These are phyloP conservation scores for Lasiosphaeria miniovina DNA, from an alignment of 495 filamentous ascomycete genomes.

Conservation along the genomic window DNA sequence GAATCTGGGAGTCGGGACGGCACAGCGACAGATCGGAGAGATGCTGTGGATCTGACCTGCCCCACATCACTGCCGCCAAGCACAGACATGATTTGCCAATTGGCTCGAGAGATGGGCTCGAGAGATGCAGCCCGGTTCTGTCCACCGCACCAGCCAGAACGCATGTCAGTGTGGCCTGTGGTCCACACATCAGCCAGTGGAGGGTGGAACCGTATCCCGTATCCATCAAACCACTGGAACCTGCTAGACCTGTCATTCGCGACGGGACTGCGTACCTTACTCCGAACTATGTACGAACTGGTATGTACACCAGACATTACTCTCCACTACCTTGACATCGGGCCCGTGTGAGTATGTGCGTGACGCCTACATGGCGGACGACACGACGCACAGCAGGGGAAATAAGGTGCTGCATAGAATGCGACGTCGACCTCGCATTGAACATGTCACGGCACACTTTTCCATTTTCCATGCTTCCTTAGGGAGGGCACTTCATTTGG, in stretches of 20 bases:
- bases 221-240: not conserved
- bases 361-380: not conserved
- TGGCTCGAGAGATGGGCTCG: slow-evolving; percentile 2
- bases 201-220: not conserved
- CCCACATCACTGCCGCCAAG: slow-evolving; percentile 1
- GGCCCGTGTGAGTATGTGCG: too few relatives aligned
- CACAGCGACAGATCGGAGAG: slow-evolving; percentile 6
- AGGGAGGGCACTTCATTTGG: not conserved
- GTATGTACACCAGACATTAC: too few relatives aligned
- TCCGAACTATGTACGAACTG: not conserved
- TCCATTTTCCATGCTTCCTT: too few relatives aligned
- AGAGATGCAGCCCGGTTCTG: not conserved
- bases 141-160: not conserved
- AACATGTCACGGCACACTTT: too few relatives aligned
- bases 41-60: slow-evolving; percentile 4
- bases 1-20: slow-evolving; percentile 1
- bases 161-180: slow-evolving; percentile 2
- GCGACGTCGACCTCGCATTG: not conserved
- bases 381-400: not conserved
- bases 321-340: too few relatives aligned
- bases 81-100: slow-evolving; percentile 14
- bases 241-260: not conserved
- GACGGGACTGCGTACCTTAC: not conserved
- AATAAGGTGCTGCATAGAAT: slow-evolving; percentile 3
- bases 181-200: not conserved